Evolutionary conservation across 1,284 basidiomycete genomes (phyloP), one percentile per base, ranked within the genome.

Genomic region (Ceraceosorus guamensis): DNA sequence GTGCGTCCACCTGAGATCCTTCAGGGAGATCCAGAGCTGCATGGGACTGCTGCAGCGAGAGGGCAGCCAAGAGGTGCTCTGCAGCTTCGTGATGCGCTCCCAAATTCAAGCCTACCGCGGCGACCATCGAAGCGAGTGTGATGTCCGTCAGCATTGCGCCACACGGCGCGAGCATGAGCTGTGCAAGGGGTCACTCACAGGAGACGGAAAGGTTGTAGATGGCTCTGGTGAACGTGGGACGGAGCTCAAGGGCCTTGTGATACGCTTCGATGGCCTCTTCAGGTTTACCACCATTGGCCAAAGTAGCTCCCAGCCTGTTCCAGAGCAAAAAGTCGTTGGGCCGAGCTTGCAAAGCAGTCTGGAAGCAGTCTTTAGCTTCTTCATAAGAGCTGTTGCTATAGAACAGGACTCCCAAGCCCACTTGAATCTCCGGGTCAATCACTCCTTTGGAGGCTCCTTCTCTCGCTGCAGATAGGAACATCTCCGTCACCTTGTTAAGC

Each of bases 191-290:
- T 81, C 83, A 68, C 77, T 59, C 70, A 89, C 92, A 97, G 18
- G 91, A 91, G 30, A 97, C 92, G 39, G 91, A 91, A 37, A 98
- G 87, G 73, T 98, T 99, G 77, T 95, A 97, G 39, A 97, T 91
- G 5, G 93, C 95, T 10, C 95, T 84, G 0, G 95, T 97, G 75
- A 96, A 98, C 2, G 91, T 92, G 13, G 95, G 95, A 44, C 92
- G 85, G 49, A 97, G 80, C 70, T 87, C 86, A n/a, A 99, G 80
- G 0, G 95, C 95, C 75, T 91, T 86, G 61, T 89, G 83, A 77
- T 98, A 99, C 11, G 91, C 92, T 44, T 89, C 89, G 35, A 98
- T 83, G 2, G 95, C 93, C 76, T 95, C 89, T 77, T 98, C 95
- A 0, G 93, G 89, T 66, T 89, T 87, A 60, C 85, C 91, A 0